These are phyloP conservation scores for Solanum peruvianum DNA, from an alignment of 257 asterid species.

Conservation along the genomic window DNA sequence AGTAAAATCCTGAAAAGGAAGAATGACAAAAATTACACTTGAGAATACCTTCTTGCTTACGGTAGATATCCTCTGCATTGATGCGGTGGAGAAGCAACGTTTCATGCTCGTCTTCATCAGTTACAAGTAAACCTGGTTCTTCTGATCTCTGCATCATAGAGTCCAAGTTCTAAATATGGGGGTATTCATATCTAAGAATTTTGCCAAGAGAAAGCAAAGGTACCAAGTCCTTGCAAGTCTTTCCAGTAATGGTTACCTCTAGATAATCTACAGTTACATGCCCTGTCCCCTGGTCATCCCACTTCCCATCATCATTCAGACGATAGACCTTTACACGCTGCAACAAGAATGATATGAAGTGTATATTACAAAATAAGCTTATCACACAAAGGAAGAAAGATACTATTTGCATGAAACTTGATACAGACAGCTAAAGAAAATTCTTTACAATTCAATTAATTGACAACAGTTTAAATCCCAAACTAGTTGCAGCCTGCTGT, in stretches of 20 bases:
- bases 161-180: neutral
- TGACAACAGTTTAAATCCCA: neutral
- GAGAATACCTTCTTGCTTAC: slow-evolving; percentile 84
- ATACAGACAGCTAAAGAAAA: neutral
- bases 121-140: slow-evolving; percentile 64
- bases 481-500: neutral
- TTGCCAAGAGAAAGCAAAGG: neutral
- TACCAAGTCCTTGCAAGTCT: neutral
- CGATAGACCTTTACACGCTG: slow-evolving; percentile 99
- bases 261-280: slow-evolving; percentile 79
- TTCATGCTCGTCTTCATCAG: slow-evolving; percentile 81
- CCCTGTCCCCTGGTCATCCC: slow-evolving; percentile 99
- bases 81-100: slow-evolving; percentile 71
- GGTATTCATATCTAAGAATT: neutral
- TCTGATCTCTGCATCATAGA: slow-evolving; percentile 60
- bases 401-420: neutral
- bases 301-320: slow-evolving; percentile 80
- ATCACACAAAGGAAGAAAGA: neutral
- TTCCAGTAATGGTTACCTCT: slow-evolving; percentile 39
- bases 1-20: neutral
- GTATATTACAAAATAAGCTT: neutral
- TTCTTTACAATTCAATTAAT: neutral
- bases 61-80: slow-evolving; percentile 84
- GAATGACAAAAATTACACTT: neutral
- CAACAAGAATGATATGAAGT: neutral